These are phyloP conservation scores for Coemansia sp. DNA, from an alignment of 192 early-diverging fungal species.

Conservation along the genomic window DNA sequence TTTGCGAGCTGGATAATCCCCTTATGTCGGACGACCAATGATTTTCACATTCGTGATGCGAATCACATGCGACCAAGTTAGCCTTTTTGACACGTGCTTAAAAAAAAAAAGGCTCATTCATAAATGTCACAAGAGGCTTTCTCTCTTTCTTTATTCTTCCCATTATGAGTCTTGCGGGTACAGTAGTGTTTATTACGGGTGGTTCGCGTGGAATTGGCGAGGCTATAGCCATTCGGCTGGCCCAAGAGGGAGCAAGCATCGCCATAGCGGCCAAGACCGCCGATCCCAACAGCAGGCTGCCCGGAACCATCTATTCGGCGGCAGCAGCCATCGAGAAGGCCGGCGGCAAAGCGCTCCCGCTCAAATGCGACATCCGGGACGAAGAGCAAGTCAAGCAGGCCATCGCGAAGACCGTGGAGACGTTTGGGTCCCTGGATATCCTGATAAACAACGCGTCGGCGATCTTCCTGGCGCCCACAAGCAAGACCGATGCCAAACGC, in stretches of 20 bases:
- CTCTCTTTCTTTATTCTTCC: neutral
- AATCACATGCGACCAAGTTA: no score
- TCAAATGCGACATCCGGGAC: slow-evolving; percentile 80
- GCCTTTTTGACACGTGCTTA: no score
- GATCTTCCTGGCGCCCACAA: slow-evolving; percentile 63
- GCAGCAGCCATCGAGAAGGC: slow-evolving; percentile 68
- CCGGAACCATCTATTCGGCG: slow-evolving; percentile 80
- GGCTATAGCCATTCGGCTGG: slow-evolving; percentile 67
- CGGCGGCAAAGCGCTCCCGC: slow-evolving; percentile 70
- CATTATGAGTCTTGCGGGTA: slow-evolving; percentile 52
- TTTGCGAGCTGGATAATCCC: no score
- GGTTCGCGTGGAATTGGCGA: slow-evolving; percentile 73
- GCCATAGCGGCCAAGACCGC: slow-evolving; percentile 75
- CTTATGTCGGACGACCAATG: no score
- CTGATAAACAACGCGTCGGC: slow-evolving; percentile 79
- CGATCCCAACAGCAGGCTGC: slow-evolving; percentile 66
- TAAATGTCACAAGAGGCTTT: neutral
- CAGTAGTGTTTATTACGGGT: slow-evolving; percentile 59
- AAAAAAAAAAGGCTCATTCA: no score
- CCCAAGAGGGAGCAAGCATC: slow-evolving; percentile 64
- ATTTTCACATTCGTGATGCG: no score
- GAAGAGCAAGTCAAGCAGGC: slow-evolving; percentile 70
- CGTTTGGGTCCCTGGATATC: slow-evolving; percentile 80
- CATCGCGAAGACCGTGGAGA: slow-evolving; percentile 59
- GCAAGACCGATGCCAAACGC: slow-evolving; percentile 55